Percentiles rank a stretch among this genome's conserved stretches.
Evolutionary conservation across 192 early-diverging fungal species (phyloP).

Genomic region (Gamsiella multidivaricata): DNA sequence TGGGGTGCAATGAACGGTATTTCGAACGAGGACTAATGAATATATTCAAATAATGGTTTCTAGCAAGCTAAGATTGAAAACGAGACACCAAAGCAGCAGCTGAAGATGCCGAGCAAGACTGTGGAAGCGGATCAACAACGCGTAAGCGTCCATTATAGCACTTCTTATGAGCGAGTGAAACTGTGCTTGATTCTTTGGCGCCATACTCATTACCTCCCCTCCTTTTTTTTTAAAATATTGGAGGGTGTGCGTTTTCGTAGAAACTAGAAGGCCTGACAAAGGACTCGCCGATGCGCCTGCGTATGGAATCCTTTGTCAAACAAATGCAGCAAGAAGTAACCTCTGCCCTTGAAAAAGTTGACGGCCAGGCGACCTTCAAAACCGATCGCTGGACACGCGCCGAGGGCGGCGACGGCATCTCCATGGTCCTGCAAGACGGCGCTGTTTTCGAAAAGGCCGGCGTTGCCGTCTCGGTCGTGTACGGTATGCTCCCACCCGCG

Average conservation of each 20-base stretch:
- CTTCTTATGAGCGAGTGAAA: not conserved
- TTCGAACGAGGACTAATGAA: not conserved
- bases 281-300: constrained; percentile 75
- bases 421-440: constrained; percentile 92
- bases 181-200: no score
- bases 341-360: constrained; percentile 71
- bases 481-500: constrained; percentile 81
- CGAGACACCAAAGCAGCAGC: not conserved
- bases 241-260: not conserved
- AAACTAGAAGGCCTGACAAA: constrained; percentile 58
- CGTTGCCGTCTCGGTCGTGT: constrained; percentile 91
- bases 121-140: constrained; percentile 25
- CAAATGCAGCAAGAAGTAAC: constrained; percentile 83
- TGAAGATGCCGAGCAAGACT: constrained; percentile 3
- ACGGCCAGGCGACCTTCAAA: constrained; percentile 70
- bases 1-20: not conserved
- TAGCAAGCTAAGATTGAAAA: constrained; percentile 9
- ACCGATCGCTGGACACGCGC: constrained; percentile 85
- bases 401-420: constrained; percentile 93
- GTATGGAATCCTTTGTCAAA: constrained; percentile 85
- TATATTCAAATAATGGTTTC: not conserved
- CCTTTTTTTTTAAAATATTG: not conserved
- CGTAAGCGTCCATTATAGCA: constrained; percentile 2
- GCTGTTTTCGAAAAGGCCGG: constrained; percentile 97
- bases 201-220: no score